Evolutionary conservation across 108 stramenopile species (phyloP).

Genomic region (Cylindrotheca closterium): DNA sequence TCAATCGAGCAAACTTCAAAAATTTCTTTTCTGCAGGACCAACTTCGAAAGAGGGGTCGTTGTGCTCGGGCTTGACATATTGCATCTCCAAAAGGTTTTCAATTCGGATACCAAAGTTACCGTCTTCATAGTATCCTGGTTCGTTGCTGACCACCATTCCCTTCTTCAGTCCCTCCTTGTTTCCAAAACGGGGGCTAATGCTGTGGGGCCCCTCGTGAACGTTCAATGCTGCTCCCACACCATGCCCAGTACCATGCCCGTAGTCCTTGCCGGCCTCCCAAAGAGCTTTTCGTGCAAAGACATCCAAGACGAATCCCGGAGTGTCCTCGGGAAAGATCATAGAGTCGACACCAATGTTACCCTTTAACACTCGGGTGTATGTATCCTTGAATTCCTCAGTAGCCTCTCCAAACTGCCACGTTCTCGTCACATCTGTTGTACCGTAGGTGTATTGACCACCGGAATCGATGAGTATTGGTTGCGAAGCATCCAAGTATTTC

Average conservation of each 20-base stretch:
- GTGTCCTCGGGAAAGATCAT: slow-evolving; percentile 95
- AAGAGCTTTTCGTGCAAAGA: slow-evolving; percentile 86
- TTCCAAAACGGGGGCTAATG: slow-evolving; percentile 71
- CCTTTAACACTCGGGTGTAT: slow-evolving; percentile 95
- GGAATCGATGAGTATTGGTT: slow-evolving; percentile 90
- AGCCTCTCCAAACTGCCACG: slow-evolving; percentile 90
- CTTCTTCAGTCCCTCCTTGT: slow-evolving; percentile 73
- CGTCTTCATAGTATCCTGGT: slow-evolving; percentile 97
- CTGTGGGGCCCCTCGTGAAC: slow-evolving; percentile 96
- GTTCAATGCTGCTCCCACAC: slow-evolving; percentile 94
- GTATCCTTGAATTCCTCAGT: slow-evolving; percentile 71
- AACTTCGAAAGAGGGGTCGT: slow-evolving; percentile 8
- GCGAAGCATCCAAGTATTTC: slow-evolving; percentile 60
- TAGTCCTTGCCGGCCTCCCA: slow-evolving; percentile 95
- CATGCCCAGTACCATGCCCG: slow-evolving; percentile 97
- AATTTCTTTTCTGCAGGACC: slow-evolving; percentile 57
- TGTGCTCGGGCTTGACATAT: slow-evolving; percentile 46
- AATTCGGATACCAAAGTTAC: slow-evolving; percentile 94
- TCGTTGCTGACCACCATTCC: slow-evolving; percentile 99
- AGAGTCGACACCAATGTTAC: slow-evolving; percentile 89
- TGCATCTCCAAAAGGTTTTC: slow-evolving; percentile 85
- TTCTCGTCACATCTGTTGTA: slow-evolving; percentile 97
- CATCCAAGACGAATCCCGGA: slow-evolving; percentile 92
- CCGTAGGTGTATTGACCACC: slow-evolving; percentile 95
- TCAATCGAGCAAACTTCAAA: slow-evolving; percentile 77